Evolutionary conservation across 164 flowering plant species (phyloP), one percentile per base, ranked within the genome.

Genomic region (Berberis vulgaris): DNA sequence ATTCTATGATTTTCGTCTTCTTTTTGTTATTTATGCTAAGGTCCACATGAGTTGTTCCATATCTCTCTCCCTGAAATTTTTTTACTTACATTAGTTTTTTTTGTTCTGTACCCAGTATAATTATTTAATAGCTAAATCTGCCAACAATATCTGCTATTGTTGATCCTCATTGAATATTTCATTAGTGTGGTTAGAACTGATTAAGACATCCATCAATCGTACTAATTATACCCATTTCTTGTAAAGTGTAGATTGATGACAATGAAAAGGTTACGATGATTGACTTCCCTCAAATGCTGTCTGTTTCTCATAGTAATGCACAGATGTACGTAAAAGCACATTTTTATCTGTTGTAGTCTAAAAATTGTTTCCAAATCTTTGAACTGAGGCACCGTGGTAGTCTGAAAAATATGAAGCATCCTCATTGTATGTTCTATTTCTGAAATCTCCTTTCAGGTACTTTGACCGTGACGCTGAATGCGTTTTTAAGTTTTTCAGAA

Each of bases 261-360:
- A 82, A 88, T 58, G 98, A 94, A 77, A 84, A 88, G 67, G 72
- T 94, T 50, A 94, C 96, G 6, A 77, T 94, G 90, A 94, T 94
- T 68, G 97, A 94, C 77, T 94, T 94, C 71, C 98, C 98, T 26
- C 98, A 94, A 73, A 94, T 94, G 97, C 96, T 94, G n/a, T 94
- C 97, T 49, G 88, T 88, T 49, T 81, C 91, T 38, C 98, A 94
- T 71, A 81, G 76, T 11, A 94, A 94, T 78, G 98, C 97, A 41
- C 81, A 94, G 58, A 91, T 89, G 98, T 94, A 84, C 59, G 87
- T 49, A 59, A 47, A 59, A 44, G 10, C 43, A 6, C 57, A 52
- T 1, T 10, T 7, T 10, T 67, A 10, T 39, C 12, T 41, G 7
- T 60, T 10, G 10, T 12, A 11, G 6, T 7, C 8, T 50, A 41